These are phyloP conservation scores for Metschnikowia matae DNA, from an alignment of 805 yeast genomes.

Conservation along the genomic window DNA sequence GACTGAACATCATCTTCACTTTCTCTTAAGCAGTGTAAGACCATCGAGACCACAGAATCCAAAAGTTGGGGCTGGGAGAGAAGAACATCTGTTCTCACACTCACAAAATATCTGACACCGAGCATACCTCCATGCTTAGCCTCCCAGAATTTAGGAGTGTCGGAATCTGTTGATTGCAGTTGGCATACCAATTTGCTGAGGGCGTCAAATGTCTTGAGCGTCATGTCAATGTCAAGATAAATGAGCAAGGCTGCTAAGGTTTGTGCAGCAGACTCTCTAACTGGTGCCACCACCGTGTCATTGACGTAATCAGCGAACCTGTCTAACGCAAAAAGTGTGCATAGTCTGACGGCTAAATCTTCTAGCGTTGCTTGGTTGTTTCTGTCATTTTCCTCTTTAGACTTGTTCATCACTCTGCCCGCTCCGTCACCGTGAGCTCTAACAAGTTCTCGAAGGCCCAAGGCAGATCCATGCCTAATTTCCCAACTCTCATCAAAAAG, in stretches of 20 bases:
- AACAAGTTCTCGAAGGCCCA: slow-evolving; percentile 85
- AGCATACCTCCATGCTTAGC: slow-evolving; percentile 98
- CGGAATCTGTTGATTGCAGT: slow-evolving; percentile 36
- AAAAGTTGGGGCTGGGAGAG: slow-evolving; percentile 54
- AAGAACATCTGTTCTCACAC: slow-evolving; percentile 79
- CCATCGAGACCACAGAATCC: slow-evolving; percentile 75
- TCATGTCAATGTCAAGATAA: slow-evolving; percentile 61
- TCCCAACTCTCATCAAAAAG: slow-evolving; percentile 90
- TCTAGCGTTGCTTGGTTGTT: slow-evolving; percentile 72
- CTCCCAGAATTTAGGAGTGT: slow-evolving; percentile 72
- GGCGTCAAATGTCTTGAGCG: slow-evolving; percentile 59
- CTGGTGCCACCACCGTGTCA: slow-evolving; percentile 98
- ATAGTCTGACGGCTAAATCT: slow-evolving; percentile 79
- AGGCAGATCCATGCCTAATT: slow-evolving; percentile 89
- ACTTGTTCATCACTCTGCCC: slow-evolving; percentile 69
- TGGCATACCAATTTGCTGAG: slow-evolving; percentile 71
- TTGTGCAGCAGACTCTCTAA: slow-evolving; percentile 94
- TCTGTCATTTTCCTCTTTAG: slow-evolving; percentile 55
- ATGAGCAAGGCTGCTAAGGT: slow-evolving; percentile 81
- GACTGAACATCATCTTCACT: slow-evolving; percentile 95
- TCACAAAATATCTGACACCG: slow-evolving; percentile 87
- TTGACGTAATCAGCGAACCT: slow-evolving; percentile 96
- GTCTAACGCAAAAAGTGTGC: slow-evolving; percentile 87
- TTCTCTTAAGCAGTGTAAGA: slow-evolving; percentile 72
- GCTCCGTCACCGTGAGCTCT: slow-evolving; percentile 81